A percentile compares a stretch with the other conserved stretches of the same genome.
phyloP scores from a whole-genome alignment of 2,329 filamentous ascomycete genomes.

The Neopestalotiopsis rosae region DNA sequence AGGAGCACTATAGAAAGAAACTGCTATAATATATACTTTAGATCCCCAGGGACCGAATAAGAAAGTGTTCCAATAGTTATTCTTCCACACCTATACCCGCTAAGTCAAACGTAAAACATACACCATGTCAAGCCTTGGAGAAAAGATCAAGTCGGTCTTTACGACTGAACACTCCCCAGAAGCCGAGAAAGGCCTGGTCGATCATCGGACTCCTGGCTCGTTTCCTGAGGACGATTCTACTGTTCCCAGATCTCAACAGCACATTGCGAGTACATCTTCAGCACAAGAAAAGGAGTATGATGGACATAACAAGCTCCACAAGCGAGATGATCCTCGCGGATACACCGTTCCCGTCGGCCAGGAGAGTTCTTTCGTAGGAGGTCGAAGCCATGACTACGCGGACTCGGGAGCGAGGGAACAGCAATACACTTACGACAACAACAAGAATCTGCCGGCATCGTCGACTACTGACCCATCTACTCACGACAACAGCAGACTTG shows the following conservation, averaged over 20 bases:
- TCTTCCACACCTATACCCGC: neutral
- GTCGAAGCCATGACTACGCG: neutral
- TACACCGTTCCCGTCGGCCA: neutral
- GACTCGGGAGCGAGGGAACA: neutral
- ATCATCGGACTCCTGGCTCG: conserved; percentile 14
- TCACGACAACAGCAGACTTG: neutral
- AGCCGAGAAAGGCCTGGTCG: conserved; percentile 6
- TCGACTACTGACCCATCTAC: neutral
- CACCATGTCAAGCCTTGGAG: conserved; percentile 9
- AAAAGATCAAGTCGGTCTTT: conserved; percentile 15
- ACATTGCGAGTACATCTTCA: neutral
- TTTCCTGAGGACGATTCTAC: conserved; percentile 9
- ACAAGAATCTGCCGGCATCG: neutral
- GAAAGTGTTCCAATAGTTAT: neutral
- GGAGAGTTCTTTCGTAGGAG: neutral
- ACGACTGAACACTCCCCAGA: neutral
- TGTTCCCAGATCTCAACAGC: neutral
- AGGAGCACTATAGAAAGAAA: no score
- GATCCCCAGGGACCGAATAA: no score
- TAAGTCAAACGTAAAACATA: neutral
- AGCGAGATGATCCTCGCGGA: conserved; percentile 10
- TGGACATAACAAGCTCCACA: conserved; percentile 14
- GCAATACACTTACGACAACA: neutral
- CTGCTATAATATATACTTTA: neutral
- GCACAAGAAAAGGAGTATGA: neutral